Percentiles rank a stretch among this genome's conserved stretches.
Conservation (phyloP, 2,329 filamentous ascomycete species). For the Nakataea oryzae region DNA sequence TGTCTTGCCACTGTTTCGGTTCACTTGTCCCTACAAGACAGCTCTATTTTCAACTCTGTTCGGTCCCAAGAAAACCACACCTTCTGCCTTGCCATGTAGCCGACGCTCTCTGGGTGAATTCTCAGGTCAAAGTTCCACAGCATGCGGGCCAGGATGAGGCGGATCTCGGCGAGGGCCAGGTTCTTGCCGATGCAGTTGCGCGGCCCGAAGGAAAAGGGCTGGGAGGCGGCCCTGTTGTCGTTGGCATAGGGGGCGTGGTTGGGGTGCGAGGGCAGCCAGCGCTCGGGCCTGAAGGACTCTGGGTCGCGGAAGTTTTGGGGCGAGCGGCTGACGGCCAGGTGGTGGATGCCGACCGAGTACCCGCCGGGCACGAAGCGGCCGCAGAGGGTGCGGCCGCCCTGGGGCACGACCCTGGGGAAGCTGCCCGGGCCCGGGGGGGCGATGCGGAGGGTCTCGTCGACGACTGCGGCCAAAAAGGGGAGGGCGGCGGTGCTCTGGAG, state of each 20-base stretch:
- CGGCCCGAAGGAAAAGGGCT: conserved; percentile 8
- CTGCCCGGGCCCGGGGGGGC: conserved; percentile 17
- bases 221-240: conserved; percentile 26
- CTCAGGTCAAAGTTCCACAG: conserved; percentile 11
- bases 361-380: conserved; percentile 21
- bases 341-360: conserved; percentile 22
- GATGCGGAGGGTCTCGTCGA: conserved; percentile 24
- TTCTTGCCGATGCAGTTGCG: conserved; percentile 15
- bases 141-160: conserved; percentile 6
- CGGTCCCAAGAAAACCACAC: conserved; percentile 11
- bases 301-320: conserved; percentile 19
- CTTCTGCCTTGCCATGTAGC: conserved; percentile 7
- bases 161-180: conserved; percentile 12
- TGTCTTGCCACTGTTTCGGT: too few relatives aligned
- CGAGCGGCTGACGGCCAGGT: conserved; percentile 18
- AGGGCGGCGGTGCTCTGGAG: conserved; percentile 12
- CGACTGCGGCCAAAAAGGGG: conserved; percentile 22
- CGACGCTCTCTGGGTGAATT: conserved; percentile 6
- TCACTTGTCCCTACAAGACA: neutral
- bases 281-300: conserved; percentile 20
- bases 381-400: conserved; percentile 17
- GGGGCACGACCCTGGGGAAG: conserved; percentile 6
- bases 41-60: neutral
- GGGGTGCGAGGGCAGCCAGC: conserved; percentile 21
- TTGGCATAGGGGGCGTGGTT: conserved; percentile 24